These are phyloP conservation scores for Schwanniomyces pseudopolymorphus DNA, from an alignment of 805 yeast genomes.

Conservation along the genomic window DNA sequence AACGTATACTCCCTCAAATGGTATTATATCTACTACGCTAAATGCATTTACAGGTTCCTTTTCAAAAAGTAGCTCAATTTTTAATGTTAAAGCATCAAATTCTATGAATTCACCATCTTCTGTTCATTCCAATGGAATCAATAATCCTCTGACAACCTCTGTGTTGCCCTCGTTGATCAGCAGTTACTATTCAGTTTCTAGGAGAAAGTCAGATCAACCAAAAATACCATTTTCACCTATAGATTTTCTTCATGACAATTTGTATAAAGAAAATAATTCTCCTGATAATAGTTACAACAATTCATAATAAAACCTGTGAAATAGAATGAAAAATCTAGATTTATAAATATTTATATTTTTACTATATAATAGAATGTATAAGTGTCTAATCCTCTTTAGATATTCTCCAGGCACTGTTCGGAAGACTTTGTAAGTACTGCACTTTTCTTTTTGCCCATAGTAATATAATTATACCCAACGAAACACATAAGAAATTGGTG, in stretches of 20 bases:
- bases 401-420: conserved; percentile 76
- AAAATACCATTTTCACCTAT: conserved; percentile 42
- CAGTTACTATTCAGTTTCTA: conserved; percentile 35
- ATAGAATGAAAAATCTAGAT: neutral
- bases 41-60: conserved; percentile 16
- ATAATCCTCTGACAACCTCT: conserved; percentile 24
- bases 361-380: neutral
- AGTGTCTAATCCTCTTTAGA: conserved; percentile 10
- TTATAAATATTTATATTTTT: neutral
- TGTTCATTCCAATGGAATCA: neutral
- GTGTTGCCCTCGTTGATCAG: conserved; percentile 42
- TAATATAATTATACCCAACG: conserved; percentile 63
- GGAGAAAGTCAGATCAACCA: conserved; percentile 33
- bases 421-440: conserved; percentile 65
- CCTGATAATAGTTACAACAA: neutral
- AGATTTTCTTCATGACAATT: conserved; percentile 39
- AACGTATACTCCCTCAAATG: neutral
- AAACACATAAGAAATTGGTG: conserved; percentile 71
- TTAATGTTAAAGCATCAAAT: conserved; percentile 4
- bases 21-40: conserved; percentile 15
- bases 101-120: conserved; percentile 1
- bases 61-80: conserved; percentile 6
- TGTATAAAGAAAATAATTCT: conserved; percentile 7
- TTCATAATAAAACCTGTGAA: neutral
- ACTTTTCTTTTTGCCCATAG: conserved; percentile 68